Conservation (phyloP, 768 basidiomycete species). For the Mycena capillaripes region DNA sequence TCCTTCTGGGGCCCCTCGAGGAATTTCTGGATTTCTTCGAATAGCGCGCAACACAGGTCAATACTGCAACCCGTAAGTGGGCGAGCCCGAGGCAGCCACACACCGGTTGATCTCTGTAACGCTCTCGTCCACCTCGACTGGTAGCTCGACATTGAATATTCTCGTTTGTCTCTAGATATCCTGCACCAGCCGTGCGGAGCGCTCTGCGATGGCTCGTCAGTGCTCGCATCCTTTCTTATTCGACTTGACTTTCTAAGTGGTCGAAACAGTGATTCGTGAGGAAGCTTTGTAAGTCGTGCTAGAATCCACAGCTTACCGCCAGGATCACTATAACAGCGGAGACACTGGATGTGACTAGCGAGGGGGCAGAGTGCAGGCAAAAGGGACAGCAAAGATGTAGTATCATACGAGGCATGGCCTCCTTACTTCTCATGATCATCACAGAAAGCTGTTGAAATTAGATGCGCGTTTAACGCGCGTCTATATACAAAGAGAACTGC, state of each 20-base stretch:
- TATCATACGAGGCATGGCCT: too few species aligned
- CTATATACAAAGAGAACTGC: too few species aligned
- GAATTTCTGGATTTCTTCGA: background rate
- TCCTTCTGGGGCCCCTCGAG: too few species aligned
- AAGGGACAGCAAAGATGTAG: too few species aligned
- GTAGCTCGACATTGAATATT: background rate
- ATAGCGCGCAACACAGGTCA: background rate
- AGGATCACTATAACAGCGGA: background rate
- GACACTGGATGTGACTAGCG: background rate
- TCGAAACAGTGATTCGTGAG: background rate
- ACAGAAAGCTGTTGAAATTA: too few species aligned
- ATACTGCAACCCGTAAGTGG: background rate
- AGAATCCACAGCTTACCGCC: background rate
- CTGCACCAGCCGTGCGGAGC: too few species aligned
- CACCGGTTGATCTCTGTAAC: background rate
- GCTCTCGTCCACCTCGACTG: background rate
- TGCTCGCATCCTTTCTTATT: too few species aligned
- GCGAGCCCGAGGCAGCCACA: background rate
- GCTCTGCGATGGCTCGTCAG: too few species aligned
- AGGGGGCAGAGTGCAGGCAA: background rate
- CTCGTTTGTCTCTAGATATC: too few species aligned
- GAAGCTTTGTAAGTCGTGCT: background rate
- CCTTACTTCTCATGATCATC: too few species aligned
- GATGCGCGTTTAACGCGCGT: too few species aligned
- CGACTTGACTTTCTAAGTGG: too few species aligned